These are phyloP conservation scores for Aureobasidium uvarum DNA, from an alignment of 2,329 filamentous ascomycete species.

Conservation along the genomic window DNA sequence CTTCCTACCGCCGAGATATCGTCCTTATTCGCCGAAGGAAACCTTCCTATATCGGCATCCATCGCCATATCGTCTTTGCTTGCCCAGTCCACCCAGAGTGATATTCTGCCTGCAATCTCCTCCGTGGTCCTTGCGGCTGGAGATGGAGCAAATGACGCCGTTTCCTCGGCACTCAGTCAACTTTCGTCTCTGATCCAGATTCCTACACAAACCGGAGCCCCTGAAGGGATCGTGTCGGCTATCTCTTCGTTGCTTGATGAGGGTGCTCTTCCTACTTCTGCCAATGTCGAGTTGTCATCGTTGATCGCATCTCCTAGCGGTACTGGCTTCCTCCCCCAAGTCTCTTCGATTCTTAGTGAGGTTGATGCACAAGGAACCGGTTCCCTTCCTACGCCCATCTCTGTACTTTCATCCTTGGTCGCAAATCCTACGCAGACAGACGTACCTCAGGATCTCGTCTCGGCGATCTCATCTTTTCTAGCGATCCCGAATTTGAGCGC, in stretches of 20 bases:
- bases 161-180: background rate
- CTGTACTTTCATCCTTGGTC: background rate
- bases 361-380: background rate
- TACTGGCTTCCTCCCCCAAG: background rate
- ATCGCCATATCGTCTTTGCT: background rate
- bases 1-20: background rate
- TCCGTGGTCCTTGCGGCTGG: background rate
- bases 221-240: background rate
- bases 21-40: background rate
- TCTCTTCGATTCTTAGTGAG: background rate
- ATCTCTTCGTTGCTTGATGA: background rate
- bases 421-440: background rate
- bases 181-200: background rate
- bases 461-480: background rate
- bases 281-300: background rate
- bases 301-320: background rate
- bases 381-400: background rate
- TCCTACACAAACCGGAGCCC: background rate
- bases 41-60: background rate
- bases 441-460: background rate
- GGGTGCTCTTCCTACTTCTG: conserved; percentile 1
- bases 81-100: background rate
- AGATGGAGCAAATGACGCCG: background rate
- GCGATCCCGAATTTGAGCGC: background rate
- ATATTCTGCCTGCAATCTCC: background rate